Percentiles rank a stretch among this genome's conserved stretches.
These are phyloP conservation scores for Sechiopsis laciniata DNA, from an alignment of 306 rosid species.

Conservation along the genomic window DNA sequence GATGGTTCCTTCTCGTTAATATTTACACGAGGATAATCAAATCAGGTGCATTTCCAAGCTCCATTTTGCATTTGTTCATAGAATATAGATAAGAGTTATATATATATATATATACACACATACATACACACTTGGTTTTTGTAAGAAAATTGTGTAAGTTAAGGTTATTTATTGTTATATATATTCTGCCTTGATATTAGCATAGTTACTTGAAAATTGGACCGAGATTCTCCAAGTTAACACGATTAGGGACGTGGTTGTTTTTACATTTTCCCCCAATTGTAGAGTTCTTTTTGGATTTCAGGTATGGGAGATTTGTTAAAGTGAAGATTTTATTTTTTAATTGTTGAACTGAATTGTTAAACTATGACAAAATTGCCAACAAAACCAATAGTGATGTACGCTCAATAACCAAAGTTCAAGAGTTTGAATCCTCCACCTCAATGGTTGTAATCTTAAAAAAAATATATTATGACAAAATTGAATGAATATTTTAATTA, in stretches of 20 bases:
- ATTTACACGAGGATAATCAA: background rate
- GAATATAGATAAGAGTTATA: constrained; percentile 1
- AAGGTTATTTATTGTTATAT: constrained; percentile 16
- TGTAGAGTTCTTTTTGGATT: no score
- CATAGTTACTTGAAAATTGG: background rate
- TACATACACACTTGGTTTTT: constrained; percentile 5
- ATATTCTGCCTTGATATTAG: background rate
- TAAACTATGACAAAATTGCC: no score
- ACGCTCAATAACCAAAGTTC: no score
- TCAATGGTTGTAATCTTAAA: no score
- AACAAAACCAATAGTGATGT: no score
- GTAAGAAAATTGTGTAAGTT: background rate
- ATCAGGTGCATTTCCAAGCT: constrained; percentile 23
- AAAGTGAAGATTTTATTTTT: no score
- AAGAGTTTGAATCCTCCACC: no score
- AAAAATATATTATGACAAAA: no score
- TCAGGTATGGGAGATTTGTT: background rate
- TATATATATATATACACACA: background rate
- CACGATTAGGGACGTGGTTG: background rate
- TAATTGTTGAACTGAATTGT: no score
- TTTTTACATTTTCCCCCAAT: no score
- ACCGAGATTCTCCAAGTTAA: background rate
- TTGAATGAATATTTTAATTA: no score
- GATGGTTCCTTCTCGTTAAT: constrained; percentile 1
- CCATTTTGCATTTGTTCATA: constrained; percentile 8